Conservation (phyloP, 75 land plant species). For the Azolla pinnata region DNA sequence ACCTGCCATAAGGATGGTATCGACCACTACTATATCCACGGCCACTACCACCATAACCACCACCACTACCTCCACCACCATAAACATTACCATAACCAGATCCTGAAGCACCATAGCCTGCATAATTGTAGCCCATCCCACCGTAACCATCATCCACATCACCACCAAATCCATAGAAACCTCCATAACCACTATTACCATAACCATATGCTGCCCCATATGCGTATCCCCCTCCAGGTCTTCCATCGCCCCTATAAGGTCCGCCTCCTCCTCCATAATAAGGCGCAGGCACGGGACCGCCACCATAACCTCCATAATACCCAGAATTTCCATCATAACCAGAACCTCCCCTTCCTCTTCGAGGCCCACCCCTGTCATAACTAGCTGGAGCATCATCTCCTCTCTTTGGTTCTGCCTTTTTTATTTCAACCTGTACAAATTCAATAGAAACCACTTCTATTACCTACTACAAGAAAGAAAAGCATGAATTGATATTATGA, state of each 20-base stretch:
- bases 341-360: conserved; percentile 18
- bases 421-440: conserved; percentile 59
- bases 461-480: neutral
- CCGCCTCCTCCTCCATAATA: conserved; percentile 22
- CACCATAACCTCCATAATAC: conserved; percentile 30
- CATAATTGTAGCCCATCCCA: conserved; percentile 14
- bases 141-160: conserved; percentile 9
- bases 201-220: conserved; percentile 3
- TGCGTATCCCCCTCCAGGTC: conserved; percentile 14
- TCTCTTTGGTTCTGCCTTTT: conserved; percentile 74
- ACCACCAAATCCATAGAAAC: conserved; percentile 14
- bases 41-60: conserved; percentile 9
- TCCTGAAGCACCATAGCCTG: conserved; percentile 1
- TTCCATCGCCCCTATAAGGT: conserved; percentile 22
- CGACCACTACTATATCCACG: conserved; percentile 52
- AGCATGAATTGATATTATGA: neutral
- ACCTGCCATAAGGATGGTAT: conserved; percentile 18
- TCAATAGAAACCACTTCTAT: neutral
- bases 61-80: conserved; percentile 15
- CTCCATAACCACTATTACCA: conserved; percentile 8
- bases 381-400: conserved; percentile 32
- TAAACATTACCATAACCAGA: conserved; percentile 8
- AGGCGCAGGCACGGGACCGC: conserved; percentile 5
- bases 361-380: conserved; percentile 11
- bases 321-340: conserved; percentile 17